Evolutionary conservation across 352 stramenopile species (phyloP).

Genomic region (Phytophthora sp.): DNA sequence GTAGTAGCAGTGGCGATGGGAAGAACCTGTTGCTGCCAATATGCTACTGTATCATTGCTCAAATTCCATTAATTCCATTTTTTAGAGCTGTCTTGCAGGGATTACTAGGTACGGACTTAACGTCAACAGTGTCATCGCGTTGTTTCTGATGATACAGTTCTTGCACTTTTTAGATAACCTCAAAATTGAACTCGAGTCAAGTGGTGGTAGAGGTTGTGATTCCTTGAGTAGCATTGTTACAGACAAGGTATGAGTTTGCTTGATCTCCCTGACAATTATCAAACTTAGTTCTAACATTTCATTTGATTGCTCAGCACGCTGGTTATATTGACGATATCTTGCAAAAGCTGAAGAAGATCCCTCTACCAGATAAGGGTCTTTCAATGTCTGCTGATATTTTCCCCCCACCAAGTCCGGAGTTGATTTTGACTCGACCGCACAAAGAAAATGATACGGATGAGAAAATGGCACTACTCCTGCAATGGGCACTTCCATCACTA

Average conservation of each 20-base stretch:
- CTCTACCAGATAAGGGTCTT: conserved; percentile 27
- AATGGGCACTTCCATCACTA: conserved; percentile 53
- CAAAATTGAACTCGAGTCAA: conserved; percentile 13
- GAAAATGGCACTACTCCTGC: conserved; percentile 43
- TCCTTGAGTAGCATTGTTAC: conserved; percentile 42
- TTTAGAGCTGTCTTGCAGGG: conserved; percentile 40
- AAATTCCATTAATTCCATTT: conserved; percentile 51
- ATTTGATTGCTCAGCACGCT: conserved; percentile 36
- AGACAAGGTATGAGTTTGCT: conserved; percentile 39
- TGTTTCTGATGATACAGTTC: no score
- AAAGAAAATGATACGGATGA: conserved; percentile 45
- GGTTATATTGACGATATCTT: conserved; percentile 42
- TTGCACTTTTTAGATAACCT: no score
- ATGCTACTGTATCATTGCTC: conserved; percentile 60
- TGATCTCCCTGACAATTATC: no score
- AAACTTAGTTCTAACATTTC: no score
- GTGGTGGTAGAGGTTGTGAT: not conserved
- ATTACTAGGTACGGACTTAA: conserved; percentile 38
- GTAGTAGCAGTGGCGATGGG: not conserved
- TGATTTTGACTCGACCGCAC: conserved; percentile 36
- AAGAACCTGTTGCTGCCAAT: conserved; percentile 33
- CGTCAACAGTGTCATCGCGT: no score
- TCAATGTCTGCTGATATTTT: conserved; percentile 26
- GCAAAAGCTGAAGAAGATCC: conserved; percentile 23
- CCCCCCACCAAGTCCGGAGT: not conserved